Percentiles rank a stretch among this genome's conserved stretches.
phyloP scores from a whole-genome alignment of 1,284 basidiomycete genomes.

The Entoloma clypeatum region DNA sequence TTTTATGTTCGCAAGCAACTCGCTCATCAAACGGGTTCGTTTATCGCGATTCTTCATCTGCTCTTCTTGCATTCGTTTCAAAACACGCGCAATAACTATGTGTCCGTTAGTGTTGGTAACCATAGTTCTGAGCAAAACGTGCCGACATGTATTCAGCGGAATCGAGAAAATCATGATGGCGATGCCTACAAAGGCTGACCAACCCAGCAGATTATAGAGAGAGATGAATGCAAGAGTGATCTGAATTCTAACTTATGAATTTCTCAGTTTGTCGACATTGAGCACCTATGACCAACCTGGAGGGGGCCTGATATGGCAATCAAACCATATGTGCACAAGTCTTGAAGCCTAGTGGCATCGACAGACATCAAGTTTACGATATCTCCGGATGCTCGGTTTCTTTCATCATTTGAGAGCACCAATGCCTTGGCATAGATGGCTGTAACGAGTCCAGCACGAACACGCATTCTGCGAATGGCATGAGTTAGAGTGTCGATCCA shows the following conservation, averaged over 20 bases:
- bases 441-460: slow-evolving; percentile 84
- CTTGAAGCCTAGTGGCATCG: slow-evolving; percentile 81
- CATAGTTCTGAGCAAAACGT: not conserved
- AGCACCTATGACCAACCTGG: slow-evolving; percentile 40
- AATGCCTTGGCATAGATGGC: slow-evolving; percentile 87
- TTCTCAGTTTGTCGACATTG: not conserved
- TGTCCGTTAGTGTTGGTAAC: not conserved
- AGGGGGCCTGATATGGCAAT: slow-evolving; percentile 69
- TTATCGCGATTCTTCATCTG: slow-evolving; percentile 92
- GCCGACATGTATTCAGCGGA: slow-evolving; percentile 69
- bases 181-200: slow-evolving; percentile 90
- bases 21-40: slow-evolving; percentile 75
- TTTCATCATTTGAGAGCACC: slow-evolving; percentile 81
- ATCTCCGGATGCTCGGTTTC: slow-evolving; percentile 79
- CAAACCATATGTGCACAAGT: slow-evolving; percentile 79
- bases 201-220: slow-evolving; percentile 85
- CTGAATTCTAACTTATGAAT: slow-evolving; percentile 33
- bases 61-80: slow-evolving; percentile 79
- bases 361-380: slow-evolving; percentile 95
- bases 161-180: slow-evolving; percentile 84
- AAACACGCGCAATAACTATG: slow-evolving; percentile 60
- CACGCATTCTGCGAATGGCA: slow-evolving; percentile 59
- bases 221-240: slow-evolving; percentile 88
- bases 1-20: slow-evolving; percentile 86
- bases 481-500: not conserved